phyloP scores from a whole-genome alignment of 768 basidiomycete genomes.

The Boletus tomentosulus region DNA sequence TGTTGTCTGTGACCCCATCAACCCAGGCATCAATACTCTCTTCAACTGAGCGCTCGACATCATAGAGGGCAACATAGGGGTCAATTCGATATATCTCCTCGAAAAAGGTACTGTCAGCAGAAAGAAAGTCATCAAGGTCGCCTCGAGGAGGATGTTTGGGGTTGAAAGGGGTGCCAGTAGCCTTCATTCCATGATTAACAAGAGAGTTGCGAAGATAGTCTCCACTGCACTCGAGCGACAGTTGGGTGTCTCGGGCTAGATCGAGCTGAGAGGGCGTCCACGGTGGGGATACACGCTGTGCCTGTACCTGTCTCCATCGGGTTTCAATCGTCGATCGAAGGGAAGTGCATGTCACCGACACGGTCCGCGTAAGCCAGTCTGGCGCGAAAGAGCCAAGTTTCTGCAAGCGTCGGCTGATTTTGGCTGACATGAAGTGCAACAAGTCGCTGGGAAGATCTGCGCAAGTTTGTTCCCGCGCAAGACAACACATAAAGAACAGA shows the following conservation, averaged over 20 bases:
- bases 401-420: background rate
- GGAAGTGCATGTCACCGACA: slow-evolving; percentile 22
- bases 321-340: slow-evolving; percentile 20
- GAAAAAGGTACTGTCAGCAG: slow-evolving; percentile 10
- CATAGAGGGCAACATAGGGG: slow-evolving; percentile 25
- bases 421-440: slow-evolving; percentile 14
- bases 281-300: slow-evolving; percentile 19
- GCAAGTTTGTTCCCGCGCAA: slow-evolving; percentile 19
- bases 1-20: slow-evolving; percentile 10
- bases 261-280: slow-evolving; percentile 31
- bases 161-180: slow-evolving; percentile 5
- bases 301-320: slow-evolving; percentile 34
- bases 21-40: slow-evolving; percentile 34
- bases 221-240: slow-evolving; percentile 31
- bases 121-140: slow-evolving; percentile 14
- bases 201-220: slow-evolving; percentile 26
- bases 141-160: slow-evolving; percentile 8
- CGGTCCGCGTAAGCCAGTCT: background rate
- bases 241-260: slow-evolving; percentile 25
- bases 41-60: slow-evolving; percentile 35
- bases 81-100: background rate
- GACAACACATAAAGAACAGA: slow-evolving; percentile 34
- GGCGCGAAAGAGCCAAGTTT: background rate
- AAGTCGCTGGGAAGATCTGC: slow-evolving; percentile 20
- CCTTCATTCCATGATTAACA: background rate